Base-by-base conservation (phyloP, 164 flowering plant species). In the Sextonia rubra region DNA sequence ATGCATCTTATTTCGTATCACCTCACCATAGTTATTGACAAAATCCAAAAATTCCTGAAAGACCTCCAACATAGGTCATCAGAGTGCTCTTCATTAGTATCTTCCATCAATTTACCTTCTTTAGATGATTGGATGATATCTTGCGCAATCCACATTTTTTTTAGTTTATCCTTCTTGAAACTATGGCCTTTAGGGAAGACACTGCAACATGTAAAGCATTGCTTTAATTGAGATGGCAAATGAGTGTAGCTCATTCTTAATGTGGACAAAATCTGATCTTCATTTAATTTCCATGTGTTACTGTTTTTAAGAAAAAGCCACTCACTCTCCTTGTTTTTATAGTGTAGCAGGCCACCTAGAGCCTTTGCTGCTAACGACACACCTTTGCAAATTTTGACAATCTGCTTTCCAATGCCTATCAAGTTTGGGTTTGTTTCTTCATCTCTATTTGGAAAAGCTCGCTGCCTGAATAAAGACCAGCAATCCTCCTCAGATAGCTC, bases 221-320 rank as follows among this genome's bases (percentile, higher is more conserved):
- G 70, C 64, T 66, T 78, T 47, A 78, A 61, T 49, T 70, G 74
- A 62, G 71, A 71, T 8, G 78, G 76, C 20, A 79, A 22, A 60
- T 72, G 62, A 29, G 64, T 6, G 37, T 72, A 75, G 64, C 76
- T 75, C 68, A 79, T 26, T 37, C 44, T 47, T 18, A 79, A 49
- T 47, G 30, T 26, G 20, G 30, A 26, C 8, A 62, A 25, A 25
- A 26, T 62, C 2, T 26, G 27, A 47, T 47, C 49, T 6, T 12
- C 49, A 12, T 62, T 30, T 62, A 22, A n/a, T 30, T 25, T 62
- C 66, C 66, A 62, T 6, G 25, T 62, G 12, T 62, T 30, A 5
- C 30, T 23, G 23, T 62, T 30, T 62, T 62, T 62, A 8, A 62
- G 8, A 25, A 26, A 24, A 3, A 24, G 9, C 80, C 80, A 77